These are phyloP conservation scores for Sordariomycetes sp. DNA, from an alignment of 2,329 filamentous ascomycete genomes.

Conservation along the genomic window DNA sequence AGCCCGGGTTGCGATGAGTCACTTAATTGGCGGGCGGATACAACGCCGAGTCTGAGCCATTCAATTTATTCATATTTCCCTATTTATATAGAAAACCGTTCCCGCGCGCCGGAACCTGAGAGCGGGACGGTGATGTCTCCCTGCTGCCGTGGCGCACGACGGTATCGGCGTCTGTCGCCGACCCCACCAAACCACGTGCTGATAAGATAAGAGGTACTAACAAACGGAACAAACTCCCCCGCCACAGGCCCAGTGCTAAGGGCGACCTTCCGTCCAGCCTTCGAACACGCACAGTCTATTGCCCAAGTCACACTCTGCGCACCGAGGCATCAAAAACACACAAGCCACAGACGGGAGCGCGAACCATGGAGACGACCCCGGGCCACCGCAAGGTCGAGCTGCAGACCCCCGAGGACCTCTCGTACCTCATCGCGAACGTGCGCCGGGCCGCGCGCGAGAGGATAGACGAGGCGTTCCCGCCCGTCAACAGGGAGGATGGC, in stretches of 20 bases:
- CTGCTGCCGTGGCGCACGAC: too few species aligned
- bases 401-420: slow-evolving; percentile 63
- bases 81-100: too few species aligned
- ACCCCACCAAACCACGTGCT: not conserved
- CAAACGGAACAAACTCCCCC: not conserved
- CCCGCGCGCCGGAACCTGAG: too few species aligned
- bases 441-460: slow-evolving; percentile 56
- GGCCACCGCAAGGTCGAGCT: slow-evolving; percentile 68
- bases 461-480: slow-evolving; percentile 58
- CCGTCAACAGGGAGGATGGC: slow-evolving; percentile 35
- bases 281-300: not conserved
- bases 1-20: too few species aligned
- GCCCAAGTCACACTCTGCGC: not conserved
- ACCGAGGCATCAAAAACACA: too few species aligned
- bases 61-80: too few species aligned
- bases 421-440: slow-evolving; percentile 59
- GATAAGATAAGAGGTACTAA: not conserved
- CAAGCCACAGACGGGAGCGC: too few species aligned
- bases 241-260: not conserved
- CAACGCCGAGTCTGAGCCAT: too few species aligned
- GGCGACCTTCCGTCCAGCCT: not conserved
- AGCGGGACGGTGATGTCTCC: too few species aligned
- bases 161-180: not conserved
- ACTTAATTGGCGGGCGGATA: too few species aligned
- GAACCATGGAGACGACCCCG: slow-evolving; percentile 23